Conservation (phyloP, 768 basidiomycete species). For the Aureoboletus auriporus region DNA sequence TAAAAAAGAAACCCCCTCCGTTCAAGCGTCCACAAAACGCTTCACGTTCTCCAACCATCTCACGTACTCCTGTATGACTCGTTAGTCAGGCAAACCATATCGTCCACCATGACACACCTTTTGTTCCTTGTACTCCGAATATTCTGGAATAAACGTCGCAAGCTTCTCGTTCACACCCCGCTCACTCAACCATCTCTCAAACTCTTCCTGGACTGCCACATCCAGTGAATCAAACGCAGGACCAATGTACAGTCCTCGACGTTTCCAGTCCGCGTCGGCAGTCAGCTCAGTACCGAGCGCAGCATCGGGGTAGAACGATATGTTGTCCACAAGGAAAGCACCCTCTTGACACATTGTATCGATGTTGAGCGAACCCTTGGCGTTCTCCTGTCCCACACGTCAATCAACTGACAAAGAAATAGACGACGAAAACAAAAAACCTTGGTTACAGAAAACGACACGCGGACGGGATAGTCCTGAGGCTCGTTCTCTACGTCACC, state of each 20-base stretch:
- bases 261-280: constrained; percentile 91
- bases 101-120: constrained; percentile 45
- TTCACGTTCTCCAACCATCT: constrained; percentile 83
- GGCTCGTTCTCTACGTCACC: constrained; percentile 27
- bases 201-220: constrained; percentile 80
- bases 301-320: constrained; percentile 77
- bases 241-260: constrained; percentile 88
- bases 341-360: constrained; percentile 80
- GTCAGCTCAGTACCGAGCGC: constrained; percentile 71
- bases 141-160: constrained; percentile 86
- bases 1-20: neutral
- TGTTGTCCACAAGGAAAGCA: constrained; percentile 81
- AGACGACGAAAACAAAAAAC: constrained; percentile 40
- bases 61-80: constrained; percentile 73
- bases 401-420: neutral
- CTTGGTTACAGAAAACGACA: constrained; percentile 83
- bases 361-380: constrained; percentile 67
- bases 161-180: constrained; percentile 81
- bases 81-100: neutral
- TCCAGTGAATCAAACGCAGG: constrained; percentile 94
- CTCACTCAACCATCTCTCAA: constrained; percentile 86
- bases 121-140: constrained; percentile 90
- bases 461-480: constrained; percentile 67
- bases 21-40: constrained; percentile 67
- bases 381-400: constrained; percentile 36